Evolutionary conservation across 805 yeast species (phyloP).

Genomic region (Yueomyces sinensis): DNA sequence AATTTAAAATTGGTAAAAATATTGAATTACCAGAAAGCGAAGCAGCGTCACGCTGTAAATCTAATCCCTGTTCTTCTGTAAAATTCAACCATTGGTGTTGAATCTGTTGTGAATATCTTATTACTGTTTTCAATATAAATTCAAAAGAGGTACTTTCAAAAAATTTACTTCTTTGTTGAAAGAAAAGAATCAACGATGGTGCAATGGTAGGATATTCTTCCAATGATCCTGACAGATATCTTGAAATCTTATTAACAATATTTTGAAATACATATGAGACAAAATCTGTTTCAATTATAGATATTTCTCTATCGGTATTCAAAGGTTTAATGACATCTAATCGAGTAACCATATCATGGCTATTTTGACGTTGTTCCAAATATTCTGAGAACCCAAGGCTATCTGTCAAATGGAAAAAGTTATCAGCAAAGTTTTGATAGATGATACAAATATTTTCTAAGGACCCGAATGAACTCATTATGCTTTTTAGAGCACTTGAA

Average conservation of each 20-base stretch:
- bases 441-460: conserved; percentile 20
- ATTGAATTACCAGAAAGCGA: conserved; percentile 27
- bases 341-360: conserved; percentile 3
- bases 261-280: conserved; percentile 35
- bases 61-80: conserved; percentile 38
- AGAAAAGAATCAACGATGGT: conserved; percentile 29
- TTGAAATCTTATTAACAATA: conserved; percentile 9
- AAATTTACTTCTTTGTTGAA: conserved; percentile 27
- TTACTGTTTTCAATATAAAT: conserved; percentile 37
- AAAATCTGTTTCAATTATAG: conserved; percentile 29
- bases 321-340: conserved; percentile 26
- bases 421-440: conserved; percentile 37
- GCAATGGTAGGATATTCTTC: conserved; percentile 26
- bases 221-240: conserved; percentile 15
- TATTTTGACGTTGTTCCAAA: conserved; percentile 16
- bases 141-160: conserved; percentile 49
- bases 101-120: conserved; percentile 38
- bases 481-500: conserved; percentile 1
- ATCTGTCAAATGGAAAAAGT: conserved; percentile 34
- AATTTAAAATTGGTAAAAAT: conserved; percentile 31
- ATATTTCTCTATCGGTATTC: conserved; percentile 34
- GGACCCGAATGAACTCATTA: conserved; percentile 8
- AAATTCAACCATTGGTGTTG: conserved; percentile 45
- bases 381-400: conserved; percentile 29
- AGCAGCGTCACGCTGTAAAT: conserved; percentile 26